phyloP scores from a whole-genome alignment of 495 filamentous ascomycete species.

The Hypoxylon perforatum region DNA sequence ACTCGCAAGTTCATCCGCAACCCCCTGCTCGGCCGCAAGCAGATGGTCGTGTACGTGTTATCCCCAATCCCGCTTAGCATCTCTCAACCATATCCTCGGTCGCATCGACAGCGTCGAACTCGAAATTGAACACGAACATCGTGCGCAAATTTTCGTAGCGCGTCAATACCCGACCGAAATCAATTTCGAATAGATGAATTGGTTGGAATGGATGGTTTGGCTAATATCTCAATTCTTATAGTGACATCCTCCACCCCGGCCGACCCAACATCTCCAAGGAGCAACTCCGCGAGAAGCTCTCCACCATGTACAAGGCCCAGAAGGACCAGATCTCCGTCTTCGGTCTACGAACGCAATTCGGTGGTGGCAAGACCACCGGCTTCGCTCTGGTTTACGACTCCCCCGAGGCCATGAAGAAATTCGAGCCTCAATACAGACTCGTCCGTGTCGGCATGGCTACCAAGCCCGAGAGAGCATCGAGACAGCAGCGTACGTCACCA shows the following conservation, averaged over 20 bases:
- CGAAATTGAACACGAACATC: background rate
- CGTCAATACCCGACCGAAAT: conserved; percentile 4
- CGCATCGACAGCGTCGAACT: background rate
- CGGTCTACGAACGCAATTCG: conserved; percentile 97
- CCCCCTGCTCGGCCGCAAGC: conserved; percentile 96
- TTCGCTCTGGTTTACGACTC: conserved; percentile 99
- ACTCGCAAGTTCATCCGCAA: conserved; percentile 99
- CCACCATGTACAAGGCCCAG: conserved; percentile 94
- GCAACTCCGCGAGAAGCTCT: conserved; percentile 93
- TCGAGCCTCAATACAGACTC: conserved; percentile 97
- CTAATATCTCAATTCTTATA: conserved; percentile 53
- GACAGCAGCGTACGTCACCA: conserved; percentile 94
- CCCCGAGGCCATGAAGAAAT: conserved; percentile 97
- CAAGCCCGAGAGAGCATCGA: conserved; percentile 95
- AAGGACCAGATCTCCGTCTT: conserved; percentile 98
- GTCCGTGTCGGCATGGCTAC: conserved; percentile 87
- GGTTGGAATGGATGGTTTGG: background rate
- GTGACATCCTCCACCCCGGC: conserved; percentile 99
- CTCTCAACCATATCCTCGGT: background rate
- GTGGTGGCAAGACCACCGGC: conserved; percentile 99
- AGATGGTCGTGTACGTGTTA: conserved; percentile 99
- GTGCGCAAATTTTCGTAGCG: background rate
- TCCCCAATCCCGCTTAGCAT: conserved; percentile 28
- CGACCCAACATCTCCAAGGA: conserved; percentile 99
- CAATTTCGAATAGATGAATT: background rate